Conservation (phyloP, 116 monocot genomes). For the Thalassia testudinum region DNA sequence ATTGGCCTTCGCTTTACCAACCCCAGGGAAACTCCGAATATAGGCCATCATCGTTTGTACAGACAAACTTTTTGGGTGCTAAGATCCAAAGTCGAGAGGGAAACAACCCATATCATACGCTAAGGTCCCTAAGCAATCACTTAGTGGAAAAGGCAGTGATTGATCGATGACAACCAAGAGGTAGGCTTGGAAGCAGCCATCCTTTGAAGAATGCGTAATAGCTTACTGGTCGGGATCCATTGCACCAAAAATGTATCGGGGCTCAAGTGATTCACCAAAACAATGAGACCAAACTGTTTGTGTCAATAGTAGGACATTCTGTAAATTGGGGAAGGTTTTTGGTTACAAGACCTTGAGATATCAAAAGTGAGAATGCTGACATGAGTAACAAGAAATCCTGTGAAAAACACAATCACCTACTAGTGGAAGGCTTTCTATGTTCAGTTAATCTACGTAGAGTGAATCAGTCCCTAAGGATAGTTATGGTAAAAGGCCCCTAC, state of each 20-base stretch:
- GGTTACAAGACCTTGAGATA: neutral
- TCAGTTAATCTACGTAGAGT: slow-evolving; percentile 9
- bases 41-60: slow-evolving; percentile 5
- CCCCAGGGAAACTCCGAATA: slow-evolving; percentile 6
- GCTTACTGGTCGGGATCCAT: neutral
- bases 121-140: neutral
- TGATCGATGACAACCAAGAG: neutral
- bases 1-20: neutral
- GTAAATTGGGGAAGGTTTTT: neutral
- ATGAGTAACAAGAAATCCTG: neutral
- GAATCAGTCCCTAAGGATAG: slow-evolving; percentile 11
- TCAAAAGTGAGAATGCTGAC: slow-evolving; percentile 2
- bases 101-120: neutral
- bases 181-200: neutral
- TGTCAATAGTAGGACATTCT: neutral
- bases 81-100: slow-evolving; percentile 3
- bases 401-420: slow-evolving; percentile 3
- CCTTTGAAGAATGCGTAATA: neutral
- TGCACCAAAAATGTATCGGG: neutral
- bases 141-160: neutral
- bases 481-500: neutral
- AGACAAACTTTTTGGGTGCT: slow-evolving; percentile 5
- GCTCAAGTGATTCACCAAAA: too few relatives aligned
- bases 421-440: slow-evolving; percentile 8
- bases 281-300: neutral